Evolutionary conservation across 179 eudicot species (phyloP).

Genomic region (Heliamphora pulchella): DNA sequence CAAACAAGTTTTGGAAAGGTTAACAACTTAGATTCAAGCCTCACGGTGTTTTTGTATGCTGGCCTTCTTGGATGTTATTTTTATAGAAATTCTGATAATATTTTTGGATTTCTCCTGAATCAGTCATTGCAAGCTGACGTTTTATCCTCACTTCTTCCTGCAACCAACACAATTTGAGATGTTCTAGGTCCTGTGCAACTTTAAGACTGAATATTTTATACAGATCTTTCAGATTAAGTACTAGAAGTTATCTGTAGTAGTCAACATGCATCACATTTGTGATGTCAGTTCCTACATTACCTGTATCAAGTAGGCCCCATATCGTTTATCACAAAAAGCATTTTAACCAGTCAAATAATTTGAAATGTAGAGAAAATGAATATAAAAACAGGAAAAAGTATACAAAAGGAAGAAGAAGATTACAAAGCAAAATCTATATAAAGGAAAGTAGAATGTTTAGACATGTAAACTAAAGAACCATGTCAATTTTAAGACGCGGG

Average conservation of each 20-base stretch:
- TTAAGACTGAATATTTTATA: background rate
- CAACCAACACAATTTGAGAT: constrained; percentile 16
- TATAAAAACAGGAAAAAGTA: background rate
- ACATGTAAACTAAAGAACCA: background rate
- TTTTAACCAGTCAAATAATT: background rate
- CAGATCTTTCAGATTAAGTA: background rate
- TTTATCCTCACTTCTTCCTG: constrained; percentile 81
- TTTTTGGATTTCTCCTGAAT: constrained; percentile 74
- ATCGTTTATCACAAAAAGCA: background rate
- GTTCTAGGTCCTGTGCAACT: background rate
- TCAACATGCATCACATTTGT: background rate
- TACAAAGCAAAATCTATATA: background rate
- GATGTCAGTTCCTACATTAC: background rate
- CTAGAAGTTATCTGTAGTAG: background rate
- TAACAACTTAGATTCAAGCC: constrained; percentile 21
- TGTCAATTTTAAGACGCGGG: too few relatives aligned
- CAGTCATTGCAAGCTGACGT: constrained; percentile 47
- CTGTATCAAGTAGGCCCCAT: background rate
- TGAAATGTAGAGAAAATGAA: background rate
- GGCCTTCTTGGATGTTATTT: constrained; percentile 68
- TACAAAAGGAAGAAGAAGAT: background rate
- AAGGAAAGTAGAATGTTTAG: background rate
- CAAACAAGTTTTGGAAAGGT: constrained; percentile 5
- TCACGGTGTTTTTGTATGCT: constrained; percentile 79
- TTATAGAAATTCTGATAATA: constrained; percentile 64